Conservation (phyloP, 2,329 filamentous ascomycete genomes). For the Ophiocordyceps australis region DNA sequence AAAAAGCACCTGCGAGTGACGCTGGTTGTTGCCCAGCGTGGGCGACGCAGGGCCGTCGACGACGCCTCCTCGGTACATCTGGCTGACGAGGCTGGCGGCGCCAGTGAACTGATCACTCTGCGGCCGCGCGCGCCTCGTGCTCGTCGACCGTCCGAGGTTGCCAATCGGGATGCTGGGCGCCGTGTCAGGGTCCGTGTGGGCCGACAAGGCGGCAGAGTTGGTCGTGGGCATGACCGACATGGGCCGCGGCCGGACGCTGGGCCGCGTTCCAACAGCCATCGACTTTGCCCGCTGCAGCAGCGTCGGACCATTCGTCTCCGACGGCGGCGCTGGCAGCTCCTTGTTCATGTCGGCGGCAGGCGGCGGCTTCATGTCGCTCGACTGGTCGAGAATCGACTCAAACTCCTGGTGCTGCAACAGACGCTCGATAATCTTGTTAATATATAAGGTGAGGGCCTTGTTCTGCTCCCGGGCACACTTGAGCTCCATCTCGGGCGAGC, state of each 20-base stretch:
- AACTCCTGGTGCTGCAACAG: constrained; percentile 89
- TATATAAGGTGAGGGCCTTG: constrained; percentile 91
- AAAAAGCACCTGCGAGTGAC: constrained; percentile 49
- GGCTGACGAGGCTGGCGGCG: constrained; percentile 60
- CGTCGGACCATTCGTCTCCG: constrained; percentile 20
- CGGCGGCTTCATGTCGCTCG: constrained; percentile 29
- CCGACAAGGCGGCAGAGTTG: constrained; percentile 14
- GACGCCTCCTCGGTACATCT: constrained; percentile 82
- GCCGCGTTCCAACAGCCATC: constrained; percentile 27
- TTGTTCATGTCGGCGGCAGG: constrained; percentile 45
- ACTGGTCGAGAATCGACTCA: constrained; percentile 79
- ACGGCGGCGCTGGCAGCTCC: constrained; percentile 58
- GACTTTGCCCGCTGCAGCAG: constrained; percentile 44
- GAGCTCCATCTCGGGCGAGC: constrained; percentile 60
- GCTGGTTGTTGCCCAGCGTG: constrained; percentile 34
- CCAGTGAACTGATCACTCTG: constrained; percentile 45
- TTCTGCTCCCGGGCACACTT: constrained; percentile 80
- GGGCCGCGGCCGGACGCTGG: constrained; percentile 31
- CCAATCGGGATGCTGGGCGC: constrained; percentile 60
- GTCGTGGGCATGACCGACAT: constrained; percentile 35
- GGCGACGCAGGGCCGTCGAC: constrained; percentile 45
- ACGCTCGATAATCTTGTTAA: constrained; percentile 97
- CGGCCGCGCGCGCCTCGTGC: constrained; percentile 34
- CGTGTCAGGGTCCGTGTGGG: constrained; percentile 48
- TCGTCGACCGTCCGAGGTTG: constrained; percentile 32